These are phyloP conservation scores for Acanthamoeba sp. DNA, from an alignment of 208 protist genomes.

Conservation along the genomic window DNA sequence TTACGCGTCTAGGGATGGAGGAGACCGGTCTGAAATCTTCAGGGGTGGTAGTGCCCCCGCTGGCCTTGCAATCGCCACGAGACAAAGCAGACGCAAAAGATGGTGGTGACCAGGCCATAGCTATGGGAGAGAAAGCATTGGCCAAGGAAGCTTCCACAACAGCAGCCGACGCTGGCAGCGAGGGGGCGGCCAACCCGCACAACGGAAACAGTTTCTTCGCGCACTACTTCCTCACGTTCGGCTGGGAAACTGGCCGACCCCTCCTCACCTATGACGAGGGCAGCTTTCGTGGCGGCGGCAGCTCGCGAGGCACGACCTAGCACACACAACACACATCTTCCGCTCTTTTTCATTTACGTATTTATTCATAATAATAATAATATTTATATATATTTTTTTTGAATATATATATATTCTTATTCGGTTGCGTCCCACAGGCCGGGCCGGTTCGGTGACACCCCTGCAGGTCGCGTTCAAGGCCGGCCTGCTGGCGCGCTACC, in stretches of 20 bases:
- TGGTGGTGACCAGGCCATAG: neutral
- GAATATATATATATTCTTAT: neutral
- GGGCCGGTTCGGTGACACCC: neutral
- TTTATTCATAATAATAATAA: neutral
- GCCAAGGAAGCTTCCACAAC: neutral
- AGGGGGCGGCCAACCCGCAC: too few species aligned
- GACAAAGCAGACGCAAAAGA: neutral
- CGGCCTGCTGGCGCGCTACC: conserved; percentile 34
- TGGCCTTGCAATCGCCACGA: neutral
- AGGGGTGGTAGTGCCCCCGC: neutral
- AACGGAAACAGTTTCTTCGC: neutral
- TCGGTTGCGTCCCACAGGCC: neutral
- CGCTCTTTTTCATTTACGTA: neutral
- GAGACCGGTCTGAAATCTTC: neutral
- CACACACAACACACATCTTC: neutral
- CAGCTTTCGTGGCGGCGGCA: neutral
- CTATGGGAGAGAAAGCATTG: neutral
- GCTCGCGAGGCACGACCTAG: neutral
- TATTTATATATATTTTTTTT: neutral
- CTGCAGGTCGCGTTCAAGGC: conserved; percentile 53
- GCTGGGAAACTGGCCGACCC: neutral
- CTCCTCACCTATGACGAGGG: conserved; percentile 22
- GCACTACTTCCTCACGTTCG: conserved; percentile 43
- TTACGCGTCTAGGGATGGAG: too few species aligned
- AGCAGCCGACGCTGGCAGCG: neutral